These are phyloP conservation scores for Trichoderma gamsii DNA, from an alignment of 495 filamentous ascomycete genomes.

Conservation along the genomic window DNA sequence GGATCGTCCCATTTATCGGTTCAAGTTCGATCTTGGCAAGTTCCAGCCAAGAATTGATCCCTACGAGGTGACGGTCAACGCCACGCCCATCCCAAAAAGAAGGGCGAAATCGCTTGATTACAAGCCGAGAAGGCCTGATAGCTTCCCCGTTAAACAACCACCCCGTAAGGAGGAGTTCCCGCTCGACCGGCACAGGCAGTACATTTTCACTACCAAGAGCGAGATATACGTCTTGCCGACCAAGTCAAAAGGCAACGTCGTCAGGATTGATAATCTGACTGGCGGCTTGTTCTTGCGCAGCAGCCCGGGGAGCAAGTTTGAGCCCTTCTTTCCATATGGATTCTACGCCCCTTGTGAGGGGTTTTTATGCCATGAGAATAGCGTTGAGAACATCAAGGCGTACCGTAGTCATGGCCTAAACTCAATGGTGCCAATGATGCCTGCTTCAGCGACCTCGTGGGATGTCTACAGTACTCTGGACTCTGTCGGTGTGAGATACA, in stretches of 20 bases:
- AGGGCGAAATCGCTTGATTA: slow-evolving; percentile 9
- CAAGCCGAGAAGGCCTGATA: too few species aligned
- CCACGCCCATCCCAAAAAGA: slow-evolving; percentile 30
- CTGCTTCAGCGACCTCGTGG: slow-evolving; percentile 34
- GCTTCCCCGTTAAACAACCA: too few species aligned
- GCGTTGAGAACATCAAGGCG: slow-evolving; percentile 36
- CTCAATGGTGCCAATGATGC: slow-evolving; percentile 36
- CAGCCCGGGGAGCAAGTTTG: slow-evolving; percentile 30
- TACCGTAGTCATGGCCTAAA: slow-evolving; percentile 46
- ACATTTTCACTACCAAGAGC: slow-evolving; percentile 35
- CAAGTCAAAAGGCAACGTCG: slow-evolving; percentile 51
- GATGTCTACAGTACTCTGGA: slow-evolving; percentile 50
- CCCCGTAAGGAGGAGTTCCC: too few species aligned
- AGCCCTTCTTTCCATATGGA: slow-evolving; percentile 55
- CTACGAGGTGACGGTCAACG: slow-evolving; percentile 39
- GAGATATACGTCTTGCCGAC: slow-evolving; percentile 52
- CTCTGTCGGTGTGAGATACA: slow-evolving; percentile 50
- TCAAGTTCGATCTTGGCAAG: slow-evolving; percentile 40
- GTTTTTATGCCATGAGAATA: slow-evolving; percentile 41
- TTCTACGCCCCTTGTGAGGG: slow-evolving; percentile 57
- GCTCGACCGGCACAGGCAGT: too few species aligned
- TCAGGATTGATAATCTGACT: slow-evolving; percentile 56
- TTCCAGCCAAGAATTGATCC: slow-evolving; percentile 42
- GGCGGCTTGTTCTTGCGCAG: slow-evolving; percentile 47
- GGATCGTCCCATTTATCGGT: slow-evolving; percentile 34